Base-by-base conservation (phyloP, 2,329 filamentous ascomycete genomes). In the Xylariaceae sp. region DNA sequence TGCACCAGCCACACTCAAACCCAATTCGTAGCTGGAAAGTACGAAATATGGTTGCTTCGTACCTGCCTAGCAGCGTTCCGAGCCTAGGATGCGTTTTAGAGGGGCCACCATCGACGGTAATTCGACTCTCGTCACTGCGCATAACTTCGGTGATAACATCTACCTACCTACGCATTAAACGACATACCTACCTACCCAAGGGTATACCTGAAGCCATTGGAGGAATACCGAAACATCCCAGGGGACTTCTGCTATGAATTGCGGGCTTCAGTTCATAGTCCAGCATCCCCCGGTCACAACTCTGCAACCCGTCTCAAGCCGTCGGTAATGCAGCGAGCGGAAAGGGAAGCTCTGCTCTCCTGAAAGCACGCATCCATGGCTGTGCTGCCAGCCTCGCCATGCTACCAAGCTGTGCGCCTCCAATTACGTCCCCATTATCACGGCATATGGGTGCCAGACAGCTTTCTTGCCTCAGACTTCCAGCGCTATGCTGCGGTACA, bases 371-470 rank as follows among this genome's bases (percentile, higher is more conserved):
- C 62, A n/a, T 23, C 74, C 67, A 83, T 83, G 80, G 77, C 74
- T 69, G 73, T 74, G 65, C 71, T 72, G 68, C 71, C 76, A 64
- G 70, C 76, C 69, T 76, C 76, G 70, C 71, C 68, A 60, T 83
- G 79, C 76, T 77, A 75, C 69, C 76, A 77, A 74, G 78, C 75
- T 72, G 75, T 77, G 67, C 76, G 77, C 61, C 73, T 73, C 64
- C 74, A 75, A 50, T 68, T 77, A 48, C 64, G 71, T 49, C 66
- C 74, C 17, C 66, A 75, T 9, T 65, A 66, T 59, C 79, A 82
- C 55, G 73, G 76, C 49, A 68, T 86, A 65, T 88, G 85, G 83
- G 78, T 88, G 62, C 79, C 80, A 35, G 85, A 88, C 66, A 76
- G 82, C 51, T 65, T 81, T 23, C 76, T 88, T 11, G 71, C 74